phyloP scores from a whole-genome alignment of 768 basidiomycete genomes.

The Albatrellus ellisii region DNA sequence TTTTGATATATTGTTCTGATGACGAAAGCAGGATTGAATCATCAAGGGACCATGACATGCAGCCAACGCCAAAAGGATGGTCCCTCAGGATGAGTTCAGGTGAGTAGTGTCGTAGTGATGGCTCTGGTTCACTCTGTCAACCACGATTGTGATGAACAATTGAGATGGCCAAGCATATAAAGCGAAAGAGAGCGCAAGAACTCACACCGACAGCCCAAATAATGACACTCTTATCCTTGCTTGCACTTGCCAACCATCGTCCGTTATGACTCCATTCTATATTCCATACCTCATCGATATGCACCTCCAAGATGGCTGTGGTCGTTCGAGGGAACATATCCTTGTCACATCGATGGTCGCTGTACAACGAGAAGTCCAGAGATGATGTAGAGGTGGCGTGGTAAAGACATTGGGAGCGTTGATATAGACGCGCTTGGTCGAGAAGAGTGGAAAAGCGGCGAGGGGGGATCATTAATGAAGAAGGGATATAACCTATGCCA shows the following conservation, averaged over 20 bases:
- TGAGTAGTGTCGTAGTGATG: slow-evolving; percentile 44
- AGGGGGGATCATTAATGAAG: slow-evolving; percentile 86
- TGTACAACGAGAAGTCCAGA: slow-evolving; percentile 65
- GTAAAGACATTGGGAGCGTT: slow-evolving; percentile 74
- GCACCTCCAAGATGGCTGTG: slow-evolving; percentile 74
- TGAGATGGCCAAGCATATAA: slow-evolving; percentile 2
- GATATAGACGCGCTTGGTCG: slow-evolving; percentile 71
- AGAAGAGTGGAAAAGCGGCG: slow-evolving; percentile 77
- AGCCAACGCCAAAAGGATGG: slow-evolving; percentile 69
- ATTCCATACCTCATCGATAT: slow-evolving; percentile 92
- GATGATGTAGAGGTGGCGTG: slow-evolving; percentile 58
- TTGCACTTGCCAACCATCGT: slow-evolving; percentile 68
- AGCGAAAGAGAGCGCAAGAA: slow-evolving; percentile 10
- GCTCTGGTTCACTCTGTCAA: slow-evolving; percentile 31
- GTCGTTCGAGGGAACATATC: slow-evolving; percentile 76
- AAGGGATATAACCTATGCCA: slow-evolving; percentile 71
- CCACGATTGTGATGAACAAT: neutral
- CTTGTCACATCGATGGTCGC: slow-evolving; percentile 75
- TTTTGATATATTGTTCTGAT: slow-evolving; percentile 66
- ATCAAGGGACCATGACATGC: slow-evolving; percentile 88
- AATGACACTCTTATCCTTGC: slow-evolving; percentile 78
- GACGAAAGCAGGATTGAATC: slow-evolving; percentile 75
- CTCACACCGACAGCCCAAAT: slow-evolving; percentile 82
- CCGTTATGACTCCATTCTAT: slow-evolving; percentile 94
- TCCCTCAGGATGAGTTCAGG: slow-evolving; percentile 50